phyloP scores from a whole-genome alignment of 163 green algal species.

The Chlamydomonas reinhardtii region DNA sequence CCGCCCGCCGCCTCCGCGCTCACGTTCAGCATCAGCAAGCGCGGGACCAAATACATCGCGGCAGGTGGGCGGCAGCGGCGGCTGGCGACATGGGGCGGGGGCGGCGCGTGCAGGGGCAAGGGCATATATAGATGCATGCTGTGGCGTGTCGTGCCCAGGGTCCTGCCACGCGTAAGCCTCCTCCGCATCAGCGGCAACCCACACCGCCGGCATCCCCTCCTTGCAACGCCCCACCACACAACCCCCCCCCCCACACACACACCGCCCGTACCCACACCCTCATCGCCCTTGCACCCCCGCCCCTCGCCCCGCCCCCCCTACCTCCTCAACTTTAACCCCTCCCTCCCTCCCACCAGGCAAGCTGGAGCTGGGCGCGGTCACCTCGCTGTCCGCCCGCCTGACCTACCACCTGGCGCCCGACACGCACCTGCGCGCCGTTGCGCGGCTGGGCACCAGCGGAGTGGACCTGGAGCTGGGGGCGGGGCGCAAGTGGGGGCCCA shows the following conservation, averaged over 20 bases:
- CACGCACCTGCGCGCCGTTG: slow-evolving; percentile 42
- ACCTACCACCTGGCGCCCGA: slow-evolving; percentile 42
- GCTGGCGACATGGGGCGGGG: too few relatives aligned
- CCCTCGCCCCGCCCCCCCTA: neutral
- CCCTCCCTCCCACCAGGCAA: too few relatives aligned
- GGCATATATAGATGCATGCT: too few relatives aligned
- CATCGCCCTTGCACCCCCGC: neutral
- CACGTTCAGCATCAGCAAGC: slow-evolving; percentile 24
- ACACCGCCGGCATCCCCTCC: too few relatives aligned
- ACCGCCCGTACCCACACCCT: too few relatives aligned
- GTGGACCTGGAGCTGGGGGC: slow-evolving; percentile 77
- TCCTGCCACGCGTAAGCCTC: too few relatives aligned
- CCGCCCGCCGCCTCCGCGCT: neutral
- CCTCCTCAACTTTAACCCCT: too few relatives aligned
- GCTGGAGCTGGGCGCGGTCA: slow-evolving; percentile 71
- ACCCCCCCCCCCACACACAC: too few relatives aligned
- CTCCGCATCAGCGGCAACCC: too few relatives aligned
- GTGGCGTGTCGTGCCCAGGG: too few relatives aligned
- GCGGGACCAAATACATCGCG: slow-evolving; percentile 24
- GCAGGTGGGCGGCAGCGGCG: neutral
- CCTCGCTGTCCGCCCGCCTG: slow-evolving; percentile 37
- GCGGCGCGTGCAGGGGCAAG: too few relatives aligned
- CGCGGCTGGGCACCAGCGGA: slow-evolving; percentile 62
- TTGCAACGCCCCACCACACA: too few relatives aligned
- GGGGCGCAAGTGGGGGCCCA: neutral